Base-by-base conservation (phyloP, 345 rosid genomes). In the Euphorbia tirucalli region DNA sequence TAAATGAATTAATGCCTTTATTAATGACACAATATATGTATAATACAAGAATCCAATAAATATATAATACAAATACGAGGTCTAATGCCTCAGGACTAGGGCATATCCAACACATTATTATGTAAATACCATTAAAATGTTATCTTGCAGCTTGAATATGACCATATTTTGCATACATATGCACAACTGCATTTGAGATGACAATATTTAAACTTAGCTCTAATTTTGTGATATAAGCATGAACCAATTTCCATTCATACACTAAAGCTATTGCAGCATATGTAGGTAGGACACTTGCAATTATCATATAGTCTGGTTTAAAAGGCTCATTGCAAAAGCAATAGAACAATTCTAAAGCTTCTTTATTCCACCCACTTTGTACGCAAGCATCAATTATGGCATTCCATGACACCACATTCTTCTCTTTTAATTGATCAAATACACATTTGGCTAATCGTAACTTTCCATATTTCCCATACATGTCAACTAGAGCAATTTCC, bases 121-220 rank as follows among this genome's bases (percentile, higher is more conserved):
- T 52, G 32, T 37, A 65, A 14, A 83, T 68, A 55, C 58, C 65
- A 68, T 89, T 82, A 41, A 90, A 93, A 73, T 81, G 32, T 72
- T 57, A 82, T 72, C 85, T 79, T 31, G 98, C 93, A 64, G 86
- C 81, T 55, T 74, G 69, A 52, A 88, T 90, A 75, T 90, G 87
- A 37, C 93, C 96, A 69, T 92, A 81, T 80, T 84, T 90, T 43
- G 89, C 93, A 71, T 85, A 90, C 86, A 86, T 83, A 78, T 87
- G 83, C 39, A 84, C 57, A 3, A 89, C 66, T 62, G 96, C 85
- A 82, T 90, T 93, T 71, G 86, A 83, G 72, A 89, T 69, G 70
- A 82, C 69, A 7, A 78, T 79, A 72, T 86, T 85, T 59, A 81
- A 74, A 39, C 28, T 27, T 27, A 80, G 79, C 61, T 75, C 79